Percentiles rank a stretch among this genome's conserved stretches.
These are phyloP conservation scores for Xylariaceae sp. DNA, from an alignment of 2,329 filamentous ascomycete species.

Conservation along the genomic window DNA sequence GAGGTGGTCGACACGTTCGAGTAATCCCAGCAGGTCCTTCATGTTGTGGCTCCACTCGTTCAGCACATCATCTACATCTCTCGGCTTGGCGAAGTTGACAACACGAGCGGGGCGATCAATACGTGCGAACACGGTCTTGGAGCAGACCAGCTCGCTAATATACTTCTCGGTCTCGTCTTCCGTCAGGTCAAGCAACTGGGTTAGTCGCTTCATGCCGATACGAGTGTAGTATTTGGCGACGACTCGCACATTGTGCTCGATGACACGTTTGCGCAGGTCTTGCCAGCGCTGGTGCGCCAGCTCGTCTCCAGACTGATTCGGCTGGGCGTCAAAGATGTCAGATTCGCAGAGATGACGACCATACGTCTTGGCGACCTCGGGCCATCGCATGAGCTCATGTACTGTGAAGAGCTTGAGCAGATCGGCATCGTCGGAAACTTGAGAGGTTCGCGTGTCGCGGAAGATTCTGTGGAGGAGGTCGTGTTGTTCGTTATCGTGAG, in stretches of 20 bases:
- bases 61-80: slow-evolving; percentile 90
- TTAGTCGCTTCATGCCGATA: slow-evolving; percentile 87
- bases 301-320: slow-evolving; percentile 64
- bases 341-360: slow-evolving; percentile 82
- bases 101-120: slow-evolving; percentile 91
- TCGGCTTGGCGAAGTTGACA: slow-evolving; percentile 90
- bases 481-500: slow-evolving; percentile 97
- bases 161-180: slow-evolving; percentile 99
- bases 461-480: slow-evolving; percentile 93
- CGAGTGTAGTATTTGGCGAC: slow-evolving; percentile 98
- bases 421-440: slow-evolving; percentile 75
- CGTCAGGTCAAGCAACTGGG: slow-evolving; percentile 82
- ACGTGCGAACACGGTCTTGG: slow-evolving; percentile 96
- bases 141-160: slow-evolving; percentile 93
- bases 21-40: slow-evolving; percentile 80
- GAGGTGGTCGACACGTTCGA: slow-evolving; percentile 92
- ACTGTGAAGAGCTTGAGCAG: slow-evolving; percentile 93
- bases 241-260: slow-evolving; percentile 97
- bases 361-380: slow-evolving; percentile 83
- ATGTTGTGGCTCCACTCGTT: slow-evolving; percentile 99
- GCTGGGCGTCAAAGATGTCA: slow-evolving; percentile 77
- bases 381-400: slow-evolving; percentile 97
- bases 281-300: slow-evolving; percentile 87
- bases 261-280: slow-evolving; percentile 94
- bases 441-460: slow-evolving; percentile 74